phyloP scores from a whole-genome alignment of 1,284 basidiomycete genomes.

The Apiotrichum siamense region DNA sequence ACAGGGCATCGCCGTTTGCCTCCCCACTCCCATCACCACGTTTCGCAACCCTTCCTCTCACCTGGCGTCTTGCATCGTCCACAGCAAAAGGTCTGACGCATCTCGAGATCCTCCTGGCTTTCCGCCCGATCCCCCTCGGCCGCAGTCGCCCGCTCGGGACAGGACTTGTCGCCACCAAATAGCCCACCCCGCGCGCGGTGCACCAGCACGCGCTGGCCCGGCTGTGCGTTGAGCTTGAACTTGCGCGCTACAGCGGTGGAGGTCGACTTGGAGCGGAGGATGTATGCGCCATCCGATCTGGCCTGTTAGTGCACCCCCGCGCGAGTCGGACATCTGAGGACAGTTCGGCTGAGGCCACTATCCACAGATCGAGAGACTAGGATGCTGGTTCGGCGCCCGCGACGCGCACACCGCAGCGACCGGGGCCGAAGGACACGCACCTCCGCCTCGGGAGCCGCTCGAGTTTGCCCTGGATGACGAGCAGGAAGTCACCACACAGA shows the following conservation, averaged over 20 bases:
- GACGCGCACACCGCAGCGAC: background rate
- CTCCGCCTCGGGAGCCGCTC: slow-evolving; percentile 40
- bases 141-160: too few species aligned
- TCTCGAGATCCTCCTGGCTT: slow-evolving; percentile 36
- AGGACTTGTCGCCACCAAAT: too few species aligned
- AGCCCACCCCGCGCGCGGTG: slow-evolving; percentile 35
- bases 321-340: background rate
- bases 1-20: too few species aligned
- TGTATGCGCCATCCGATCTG: slow-evolving; percentile 42
- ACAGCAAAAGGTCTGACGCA: slow-evolving; percentile 41
- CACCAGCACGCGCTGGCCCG: slow-evolving; percentile 38
- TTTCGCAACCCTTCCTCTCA: too few species aligned
- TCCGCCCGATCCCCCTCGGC: too few species aligned
- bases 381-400: background rate
- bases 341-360: background rate
- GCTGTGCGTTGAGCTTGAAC: slow-evolving; percentile 46
- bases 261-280: slow-evolving; percentile 36
- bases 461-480: slow-evolving; percentile 45
- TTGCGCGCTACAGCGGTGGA: slow-evolving; percentile 35
- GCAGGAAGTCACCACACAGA: slow-evolving; percentile 48
- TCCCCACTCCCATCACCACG: slow-evolving; percentile 9
- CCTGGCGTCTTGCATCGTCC: slow-evolving; percentile 42
- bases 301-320: too few species aligned
- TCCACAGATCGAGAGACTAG: too few species aligned
- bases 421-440: slow-evolving; percentile 20